Percentiles rank a stretch among this genome's conserved stretches.
phyloP scores from a whole-genome alignment of 1,284 basidiomycete species.

The Thelephora terrestris region DNA sequence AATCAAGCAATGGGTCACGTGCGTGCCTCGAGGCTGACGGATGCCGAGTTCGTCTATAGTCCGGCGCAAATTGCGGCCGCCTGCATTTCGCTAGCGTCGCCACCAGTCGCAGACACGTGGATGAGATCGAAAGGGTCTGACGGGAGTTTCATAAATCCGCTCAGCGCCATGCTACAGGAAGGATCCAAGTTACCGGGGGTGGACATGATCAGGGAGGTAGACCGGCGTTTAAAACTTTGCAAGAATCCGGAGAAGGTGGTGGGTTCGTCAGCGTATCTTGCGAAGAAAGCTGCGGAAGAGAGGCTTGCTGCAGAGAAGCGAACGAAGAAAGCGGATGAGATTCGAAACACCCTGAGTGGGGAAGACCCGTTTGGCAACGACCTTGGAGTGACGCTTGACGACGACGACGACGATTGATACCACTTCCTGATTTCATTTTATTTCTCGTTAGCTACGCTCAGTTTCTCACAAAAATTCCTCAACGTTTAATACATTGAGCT shows the following conservation, averaged over 20 bases:
- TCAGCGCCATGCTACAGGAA: constrained; percentile 41
- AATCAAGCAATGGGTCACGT: constrained; percentile 53
- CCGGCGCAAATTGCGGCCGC: constrained; percentile 94
- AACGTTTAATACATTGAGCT: no score
- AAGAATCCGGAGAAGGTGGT: constrained; percentile 91
- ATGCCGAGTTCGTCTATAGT: constrained; percentile 86
- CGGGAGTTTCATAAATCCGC: constrained; percentile 33
- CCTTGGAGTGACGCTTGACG: constrained; percentile 30
- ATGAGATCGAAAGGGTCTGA: constrained; percentile 37
- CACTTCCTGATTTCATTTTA: no score
- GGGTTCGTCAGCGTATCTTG: constrained; percentile 70
- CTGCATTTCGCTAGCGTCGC: constrained; percentile 58
- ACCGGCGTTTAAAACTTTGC: constrained; percentile 74
- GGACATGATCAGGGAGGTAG: constrained; percentile 80
- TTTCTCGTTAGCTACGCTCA: no score
- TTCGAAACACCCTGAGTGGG: constrained; percentile 37
- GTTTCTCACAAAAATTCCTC: no score
- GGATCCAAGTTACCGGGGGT: constrained; percentile 57
- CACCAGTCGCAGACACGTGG: constrained; percentile 59
- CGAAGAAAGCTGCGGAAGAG: constrained; percentile 56
- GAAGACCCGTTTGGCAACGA: constrained; percentile 61
- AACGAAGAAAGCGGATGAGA: constrained; percentile 49
- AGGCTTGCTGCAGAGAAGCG: constrained; percentile 55
- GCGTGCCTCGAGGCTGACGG: constrained; percentile 73
- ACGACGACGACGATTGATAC: constrained; percentile 35